Evolutionary conservation across 805 yeast species (phyloP).

Genomic region (Metschnikowia colocasiae): DNA sequence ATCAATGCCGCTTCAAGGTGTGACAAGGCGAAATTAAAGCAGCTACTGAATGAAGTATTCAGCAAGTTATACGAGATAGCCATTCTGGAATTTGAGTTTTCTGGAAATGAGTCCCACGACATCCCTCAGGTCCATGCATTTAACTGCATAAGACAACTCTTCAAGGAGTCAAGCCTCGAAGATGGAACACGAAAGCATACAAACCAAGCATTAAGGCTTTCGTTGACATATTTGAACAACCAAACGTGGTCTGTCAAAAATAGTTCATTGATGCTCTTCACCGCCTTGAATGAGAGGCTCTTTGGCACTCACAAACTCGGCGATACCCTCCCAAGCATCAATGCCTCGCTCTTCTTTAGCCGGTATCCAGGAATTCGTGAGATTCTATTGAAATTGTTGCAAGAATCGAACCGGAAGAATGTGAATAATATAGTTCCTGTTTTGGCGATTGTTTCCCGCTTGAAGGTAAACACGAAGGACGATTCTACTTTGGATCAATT

Average conservation of each 20-base stretch:
- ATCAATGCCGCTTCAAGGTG: conserved; percentile 42
- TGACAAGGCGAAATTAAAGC: conserved; percentile 24
- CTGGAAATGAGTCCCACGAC: conserved; percentile 54
- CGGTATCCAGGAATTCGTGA: conserved; percentile 53
- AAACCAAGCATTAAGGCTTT: conserved; percentile 54
- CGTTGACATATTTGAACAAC: conserved; percentile 62
- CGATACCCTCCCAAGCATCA: conserved; percentile 32
- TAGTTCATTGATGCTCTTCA: conserved; percentile 90
- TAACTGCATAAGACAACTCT: conserved; percentile 73
- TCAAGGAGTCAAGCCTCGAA: conserved; percentile 67
- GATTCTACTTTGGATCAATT: conserved; percentile 49
- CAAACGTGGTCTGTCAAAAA: conserved; percentile 83
- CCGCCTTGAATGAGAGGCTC: conserved; percentile 74
- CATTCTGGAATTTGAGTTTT: conserved; percentile 39
- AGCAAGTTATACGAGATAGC: conserved; percentile 54
- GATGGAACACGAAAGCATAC: conserved; percentile 26
- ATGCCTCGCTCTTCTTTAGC: conserved; percentile 70
- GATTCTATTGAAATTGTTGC: conserved; percentile 44
- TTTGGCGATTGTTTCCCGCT: conserved; percentile 63
- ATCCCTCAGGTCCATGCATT: conserved; percentile 93
- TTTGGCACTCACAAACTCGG: conserved; percentile 58
- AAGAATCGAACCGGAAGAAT: conserved; percentile 15
- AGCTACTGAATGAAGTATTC: conserved; percentile 49
- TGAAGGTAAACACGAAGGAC: conserved; percentile 58
- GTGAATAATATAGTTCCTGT: conserved; percentile 69